Conservation (phyloP, 495 filamentous ascomycete genomes). For the Glarea lozoyensis region DNA sequence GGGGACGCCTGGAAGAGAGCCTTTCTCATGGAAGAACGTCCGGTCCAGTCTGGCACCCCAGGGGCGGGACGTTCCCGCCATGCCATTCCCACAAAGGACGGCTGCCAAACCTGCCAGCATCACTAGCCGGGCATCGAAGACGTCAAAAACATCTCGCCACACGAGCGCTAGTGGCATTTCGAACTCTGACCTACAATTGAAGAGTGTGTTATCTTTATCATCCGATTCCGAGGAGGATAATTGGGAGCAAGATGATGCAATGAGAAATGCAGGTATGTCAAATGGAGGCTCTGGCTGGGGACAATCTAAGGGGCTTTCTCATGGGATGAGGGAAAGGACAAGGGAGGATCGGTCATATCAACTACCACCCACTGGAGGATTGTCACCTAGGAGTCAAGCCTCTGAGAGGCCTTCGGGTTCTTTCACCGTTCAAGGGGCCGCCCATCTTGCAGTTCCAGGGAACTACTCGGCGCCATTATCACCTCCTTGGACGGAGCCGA, state of each 20-base stretch:
- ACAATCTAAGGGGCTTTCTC: slow-evolving; percentile 2
- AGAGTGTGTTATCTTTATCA: slow-evolving; percentile 21
- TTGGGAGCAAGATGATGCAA: slow-evolving; percentile 1
- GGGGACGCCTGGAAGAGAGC: neutral
- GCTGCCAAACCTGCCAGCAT: slow-evolving; percentile 15
- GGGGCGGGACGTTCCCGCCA: too few relatives aligned
- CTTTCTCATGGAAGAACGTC: slow-evolving; percentile 20
- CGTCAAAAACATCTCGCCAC: slow-evolving; percentile 18
- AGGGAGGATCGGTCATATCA: slow-evolving; percentile 1
- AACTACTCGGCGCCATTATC: slow-evolving; percentile 5
- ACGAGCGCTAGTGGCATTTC: slow-evolving; percentile 18
- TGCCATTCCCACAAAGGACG: slow-evolving; percentile 12
- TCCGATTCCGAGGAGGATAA: slow-evolving; percentile 20
- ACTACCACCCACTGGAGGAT: neutral
- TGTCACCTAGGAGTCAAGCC: slow-evolving; percentile 1
- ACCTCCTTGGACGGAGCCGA: slow-evolving; percentile 5
- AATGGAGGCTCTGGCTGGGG: slow-evolving; percentile 1
- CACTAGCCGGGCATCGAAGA: slow-evolving; percentile 21
- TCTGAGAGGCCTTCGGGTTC: slow-evolving; percentile 1
- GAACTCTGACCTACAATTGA: slow-evolving; percentile 16
- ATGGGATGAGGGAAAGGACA: neutral
- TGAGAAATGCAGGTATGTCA: neutral
- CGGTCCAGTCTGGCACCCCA: too few relatives aligned
- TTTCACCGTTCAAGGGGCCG: too few relatives aligned
- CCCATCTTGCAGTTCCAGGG: too few relatives aligned